Percentiles rank a stretch among this genome's conserved stretches.
Evolutionary conservation across 2,329 filamentous ascomycete genomes (phyloP).

Genomic region (Stemphylium vesicarium): DNA sequence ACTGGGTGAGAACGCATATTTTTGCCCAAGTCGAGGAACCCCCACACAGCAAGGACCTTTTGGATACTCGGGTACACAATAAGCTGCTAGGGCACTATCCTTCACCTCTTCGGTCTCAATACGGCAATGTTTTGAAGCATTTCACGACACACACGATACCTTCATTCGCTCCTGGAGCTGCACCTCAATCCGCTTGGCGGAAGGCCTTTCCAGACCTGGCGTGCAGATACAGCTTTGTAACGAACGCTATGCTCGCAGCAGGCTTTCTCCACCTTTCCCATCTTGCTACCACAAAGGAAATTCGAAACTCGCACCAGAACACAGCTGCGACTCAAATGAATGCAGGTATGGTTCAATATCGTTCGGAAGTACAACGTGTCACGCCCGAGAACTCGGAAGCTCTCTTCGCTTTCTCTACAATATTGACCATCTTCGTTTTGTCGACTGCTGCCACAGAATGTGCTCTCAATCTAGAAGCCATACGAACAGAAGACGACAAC

Average conservation of each 20-base stretch:
- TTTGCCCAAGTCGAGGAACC: not conserved
- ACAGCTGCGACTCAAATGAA: conserved; percentile 32
- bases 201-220: conserved; percentile 40
- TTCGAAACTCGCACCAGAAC: conserved; percentile 18
- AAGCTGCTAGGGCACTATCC: not conserved
- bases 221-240: conserved; percentile 48
- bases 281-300: conserved; percentile 17
- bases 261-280: conserved; percentile 53
- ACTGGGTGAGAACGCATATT: conserved; percentile 1
- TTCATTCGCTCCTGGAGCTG: not conserved
- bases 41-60: not conserved
- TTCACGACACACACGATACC: not conserved
- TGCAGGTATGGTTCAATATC: conserved; percentile 31
- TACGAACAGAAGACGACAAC: not conserved
- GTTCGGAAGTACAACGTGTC: conserved; percentile 35
- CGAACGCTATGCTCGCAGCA: conserved; percentile 53
- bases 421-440: conserved; percentile 23
- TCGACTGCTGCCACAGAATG: conserved; percentile 25
- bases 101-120: not conserved
- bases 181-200: conserved; percentile 26
- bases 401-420: conserved; percentile 38
- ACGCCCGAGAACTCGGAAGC: conserved; percentile 50
- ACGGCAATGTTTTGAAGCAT: not conserved
- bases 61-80: not conserved
- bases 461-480: not conserved